Evolutionary conservation across 2,329 filamentous ascomycete species (phyloP).

Genomic region (Didymella segeticola): DNA sequence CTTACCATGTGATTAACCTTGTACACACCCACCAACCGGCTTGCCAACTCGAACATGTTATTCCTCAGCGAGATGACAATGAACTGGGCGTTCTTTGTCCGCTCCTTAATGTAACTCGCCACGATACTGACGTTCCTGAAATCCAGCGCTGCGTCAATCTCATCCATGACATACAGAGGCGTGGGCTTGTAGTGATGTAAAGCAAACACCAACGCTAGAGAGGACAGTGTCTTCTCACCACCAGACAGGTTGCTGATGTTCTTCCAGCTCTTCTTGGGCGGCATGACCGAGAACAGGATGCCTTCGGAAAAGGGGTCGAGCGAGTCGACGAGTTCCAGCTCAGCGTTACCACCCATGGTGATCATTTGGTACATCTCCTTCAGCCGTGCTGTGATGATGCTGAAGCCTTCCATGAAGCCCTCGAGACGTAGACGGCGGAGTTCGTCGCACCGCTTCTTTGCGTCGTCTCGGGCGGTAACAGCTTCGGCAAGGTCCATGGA

Average conservation of each 20-base stretch:
- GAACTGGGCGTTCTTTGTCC: constrained; percentile 98
- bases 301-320: constrained; percentile 97
- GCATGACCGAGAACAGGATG: constrained; percentile 98
- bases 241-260: constrained; percentile 96
- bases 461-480: constrained; percentile 77
- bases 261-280: constrained; percentile 99
- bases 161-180: constrained; percentile 98
- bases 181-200: constrained; percentile 98
- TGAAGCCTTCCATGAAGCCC: constrained; percentile 98
- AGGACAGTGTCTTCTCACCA: constrained; percentile 96
- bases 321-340: constrained; percentile 94
- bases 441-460: constrained; percentile 92
- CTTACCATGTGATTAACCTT: constrained; percentile 95
- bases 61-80: constrained; percentile 97
- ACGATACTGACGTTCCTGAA: constrained; percentile 99
- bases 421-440: constrained; percentile 88
- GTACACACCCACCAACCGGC: constrained; percentile 93
- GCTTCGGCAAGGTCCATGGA: constrained; percentile 84
- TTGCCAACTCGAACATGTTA: constrained; percentile 99
- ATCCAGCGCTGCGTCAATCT: constrained; percentile 97
- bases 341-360: constrained; percentile 98
- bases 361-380: constrained; percentile 99
- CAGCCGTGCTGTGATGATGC: constrained; percentile 87
- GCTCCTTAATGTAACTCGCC: constrained; percentile 97
- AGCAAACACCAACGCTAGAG: constrained; percentile 94